A percentile compares a stretch with the other conserved stretches of the same genome.
phyloP scores from a whole-genome alignment of 306 rosid species.

The Inga oerstediana region DNA sequence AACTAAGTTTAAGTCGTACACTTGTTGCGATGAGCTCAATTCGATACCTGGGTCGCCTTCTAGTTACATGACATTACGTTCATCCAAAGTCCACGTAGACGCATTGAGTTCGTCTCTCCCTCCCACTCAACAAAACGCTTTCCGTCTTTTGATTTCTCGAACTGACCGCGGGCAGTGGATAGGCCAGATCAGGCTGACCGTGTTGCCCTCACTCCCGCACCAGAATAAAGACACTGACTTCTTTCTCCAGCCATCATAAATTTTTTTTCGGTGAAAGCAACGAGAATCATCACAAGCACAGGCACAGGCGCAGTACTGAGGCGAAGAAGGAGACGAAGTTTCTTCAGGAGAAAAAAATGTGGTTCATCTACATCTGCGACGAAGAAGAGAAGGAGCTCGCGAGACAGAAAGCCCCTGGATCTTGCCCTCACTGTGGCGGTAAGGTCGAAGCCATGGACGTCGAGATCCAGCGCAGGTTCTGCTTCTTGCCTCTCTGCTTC shows the following conservation, averaged over 20 bases:
- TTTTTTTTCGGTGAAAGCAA: not conserved
- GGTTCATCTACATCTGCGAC: slow-evolving; percentile 63
- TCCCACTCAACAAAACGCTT: not conserved
- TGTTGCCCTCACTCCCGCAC: not conserved
- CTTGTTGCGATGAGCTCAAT: too few species aligned
- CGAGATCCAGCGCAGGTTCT: slow-evolving; percentile 63
- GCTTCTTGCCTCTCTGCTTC: slow-evolving; percentile 77
- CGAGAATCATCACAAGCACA: not conserved
- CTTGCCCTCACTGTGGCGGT: slow-evolving; percentile 84
- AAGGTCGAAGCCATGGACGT: slow-evolving; percentile 82
- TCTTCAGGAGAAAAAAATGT: slow-evolving; percentile 62
- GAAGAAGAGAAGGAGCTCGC: slow-evolving; percentile 76
- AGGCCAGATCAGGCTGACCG: not conserved
- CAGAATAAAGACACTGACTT: not conserved
- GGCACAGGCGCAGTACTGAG: not conserved
- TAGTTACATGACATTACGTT: too few species aligned
- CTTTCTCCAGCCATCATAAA: not conserved
- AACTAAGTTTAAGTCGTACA: too few species aligned
- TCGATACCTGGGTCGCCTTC: too few species aligned
- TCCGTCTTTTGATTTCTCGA: not conserved
- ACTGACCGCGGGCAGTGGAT: not conserved
- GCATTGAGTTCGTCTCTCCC: not conserved
- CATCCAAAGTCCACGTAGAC: not conserved
- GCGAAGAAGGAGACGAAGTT: not conserved
- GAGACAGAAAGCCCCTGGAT: slow-evolving; percentile 78